A percentile compares a stretch with the other conserved stretches of the same genome.
Evolutionary conservation across 2,329 filamentous ascomycete genomes (phyloP).

Genomic region (Hymenotorrendiella dingleyae): DNA sequence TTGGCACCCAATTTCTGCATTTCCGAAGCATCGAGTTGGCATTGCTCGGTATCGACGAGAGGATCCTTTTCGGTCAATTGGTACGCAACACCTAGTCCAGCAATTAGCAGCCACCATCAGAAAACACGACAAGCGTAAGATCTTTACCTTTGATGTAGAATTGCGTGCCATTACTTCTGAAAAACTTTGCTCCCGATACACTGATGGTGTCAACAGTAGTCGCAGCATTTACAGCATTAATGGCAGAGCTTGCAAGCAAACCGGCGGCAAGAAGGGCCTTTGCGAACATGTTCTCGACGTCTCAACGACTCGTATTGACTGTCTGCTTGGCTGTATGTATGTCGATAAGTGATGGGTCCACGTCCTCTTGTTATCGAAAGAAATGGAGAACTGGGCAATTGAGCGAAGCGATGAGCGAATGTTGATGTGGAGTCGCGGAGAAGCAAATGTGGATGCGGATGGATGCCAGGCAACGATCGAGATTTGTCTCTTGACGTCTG

Average conservation of each 20-base stretch:
- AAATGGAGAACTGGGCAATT: too few relatives aligned
- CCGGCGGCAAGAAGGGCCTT: slow-evolving; percentile 18
- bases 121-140: background rate
- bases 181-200: slow-evolving; percentile 74
- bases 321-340: too few relatives aligned
- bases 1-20: slow-evolving; percentile 81
- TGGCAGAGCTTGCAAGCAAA: slow-evolving; percentile 23
- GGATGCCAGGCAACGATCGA: too few relatives aligned
- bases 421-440: too few relatives aligned
- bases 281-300: slow-evolving; percentile 20
- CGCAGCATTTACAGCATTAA: slow-evolving; percentile 24
- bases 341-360: too few relatives aligned
- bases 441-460: too few relatives aligned
- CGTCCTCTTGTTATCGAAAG: too few relatives aligned
- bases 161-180: slow-evolving; percentile 71
- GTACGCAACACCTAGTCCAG: slow-evolving; percentile 63
- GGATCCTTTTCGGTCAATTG: slow-evolving; percentile 62
- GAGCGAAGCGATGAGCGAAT: too few relatives aligned
- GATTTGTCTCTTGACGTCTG: too few relatives aligned
- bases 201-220: slow-evolving; percentile 40
- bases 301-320: background rate
- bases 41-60: slow-evolving; percentile 69
- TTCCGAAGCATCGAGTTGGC: slow-evolving; percentile 64
- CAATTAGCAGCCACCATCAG: slow-evolving; percentile 10
- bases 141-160: slow-evolving; percentile 79